Evolutionary conservation across 2,329 filamentous ascomycete species (phyloP), one percentile per base, ranked within the genome.

Genomic region (Arthrinium puccinioides): DNA sequence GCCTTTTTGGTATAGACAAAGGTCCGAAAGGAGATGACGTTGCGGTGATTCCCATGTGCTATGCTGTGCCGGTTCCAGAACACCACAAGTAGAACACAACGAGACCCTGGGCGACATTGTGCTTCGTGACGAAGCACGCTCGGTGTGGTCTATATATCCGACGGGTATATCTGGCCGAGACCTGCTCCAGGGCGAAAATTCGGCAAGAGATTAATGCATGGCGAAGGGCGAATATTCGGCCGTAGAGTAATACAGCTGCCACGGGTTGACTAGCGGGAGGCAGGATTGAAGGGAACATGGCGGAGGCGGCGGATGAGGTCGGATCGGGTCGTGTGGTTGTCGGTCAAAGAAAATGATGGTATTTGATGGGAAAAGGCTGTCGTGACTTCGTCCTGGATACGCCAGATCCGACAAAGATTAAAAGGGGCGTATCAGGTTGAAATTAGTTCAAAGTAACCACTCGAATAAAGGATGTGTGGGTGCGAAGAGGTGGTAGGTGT

Each of bases 321-420:
- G 23, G 41, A 51, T 45, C 48, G 49, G 51, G n/a, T n/a, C n/a
- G n/a, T 52, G 51, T 48, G 46, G 46, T 43, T 49, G 43, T 42
- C 41, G 38, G 38, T 42, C 45, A 50, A 52, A 52, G 46, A 47
- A 50, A 53, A 51, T 16, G 31, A 40, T 44, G 44, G 48, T 54
- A 55, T 55, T 53, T 52, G n/a, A n/a, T n/a, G 53, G 55, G 57
- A 59, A 59, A 58, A 57, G 49, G 52, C 49, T 57, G 56, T 69
- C 64, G 58, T 69, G 61, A 67, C 62, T 63, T 70, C 65, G 61
- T 68, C 59, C 60, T 63, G 56, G 57, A 54, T 57, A 63, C 61
- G 61, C 58, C 60, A 53, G 56, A 53, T 57, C 50, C 55, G n/a
- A 47, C 16, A 48, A 52, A 58, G 57, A 66, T 66, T 61, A 62